Conservation (phyloP, 148 eudicot genomes). For the Diospyros lotus region DNA sequence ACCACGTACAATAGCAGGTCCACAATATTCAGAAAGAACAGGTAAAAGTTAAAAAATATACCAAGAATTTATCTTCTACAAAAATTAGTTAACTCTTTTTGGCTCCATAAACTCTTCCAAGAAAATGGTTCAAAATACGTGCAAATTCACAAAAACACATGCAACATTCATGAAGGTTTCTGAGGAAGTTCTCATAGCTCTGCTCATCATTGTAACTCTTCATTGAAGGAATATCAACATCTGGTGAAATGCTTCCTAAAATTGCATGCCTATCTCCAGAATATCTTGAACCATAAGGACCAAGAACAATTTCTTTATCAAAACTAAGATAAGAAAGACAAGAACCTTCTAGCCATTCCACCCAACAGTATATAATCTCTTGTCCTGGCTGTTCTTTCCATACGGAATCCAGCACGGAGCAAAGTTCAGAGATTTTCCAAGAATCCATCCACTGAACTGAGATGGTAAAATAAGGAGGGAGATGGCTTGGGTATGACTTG, state of each 20-base stretch:
- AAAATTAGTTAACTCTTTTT: not conserved
- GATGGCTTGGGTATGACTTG: conserved; percentile 78
- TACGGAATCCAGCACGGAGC: conserved; percentile 68
- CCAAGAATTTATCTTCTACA: not conserved
- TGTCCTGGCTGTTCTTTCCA: conserved; percentile 84
- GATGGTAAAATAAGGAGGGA: conserved; percentile 67
- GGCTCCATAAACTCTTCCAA: not conserved
- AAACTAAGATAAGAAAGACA: conserved; percentile 69
- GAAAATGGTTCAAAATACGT: conserved; percentile 40
- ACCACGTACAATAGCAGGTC: not conserved
- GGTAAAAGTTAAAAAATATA: not conserved
- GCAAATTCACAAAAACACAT: conserved; percentile 81
- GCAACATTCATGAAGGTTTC: conserved; percentile 70
- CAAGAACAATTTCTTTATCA: conserved; percentile 59
- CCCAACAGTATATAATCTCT: conserved; percentile 81
- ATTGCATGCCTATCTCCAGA: conserved; percentile 71
- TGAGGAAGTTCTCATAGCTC: conserved; percentile 54
- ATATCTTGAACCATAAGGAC: conserved; percentile 54
- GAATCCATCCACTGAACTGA: conserved; percentile 82
- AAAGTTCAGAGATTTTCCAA: conserved; percentile 53
- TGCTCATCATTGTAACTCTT: conserved; percentile 70
- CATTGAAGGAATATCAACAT: conserved; percentile 77
- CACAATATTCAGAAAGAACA: not conserved
- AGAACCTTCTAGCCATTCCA: conserved; percentile 70
- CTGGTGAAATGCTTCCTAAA: conserved; percentile 70